Conservation (phyloP, 164 flowering plant species). For the Chloranthus sessilifolius region DNA sequence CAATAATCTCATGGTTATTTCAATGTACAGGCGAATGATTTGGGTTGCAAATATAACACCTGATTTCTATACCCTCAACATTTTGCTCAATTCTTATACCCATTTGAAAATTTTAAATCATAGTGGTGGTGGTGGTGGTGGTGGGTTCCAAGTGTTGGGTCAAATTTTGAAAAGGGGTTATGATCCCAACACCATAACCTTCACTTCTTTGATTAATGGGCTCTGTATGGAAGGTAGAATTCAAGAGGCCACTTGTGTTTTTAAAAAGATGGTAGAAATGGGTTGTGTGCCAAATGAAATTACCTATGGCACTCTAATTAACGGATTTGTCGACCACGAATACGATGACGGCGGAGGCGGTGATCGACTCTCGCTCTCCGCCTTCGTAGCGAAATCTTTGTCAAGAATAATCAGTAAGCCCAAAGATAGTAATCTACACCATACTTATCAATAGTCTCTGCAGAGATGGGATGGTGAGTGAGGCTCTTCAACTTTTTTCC, state of each 20-base stretch:
- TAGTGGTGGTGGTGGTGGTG: conserved; percentile 5
- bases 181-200: conserved; percentile 1
- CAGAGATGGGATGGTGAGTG: conserved; percentile 13
- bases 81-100: conserved; percentile 15
- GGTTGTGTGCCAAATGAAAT: conserved; percentile 4
- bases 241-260: not conserved
- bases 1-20: not conserved
- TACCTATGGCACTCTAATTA: conserved; percentile 10
- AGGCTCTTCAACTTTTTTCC: conserved; percentile 13
- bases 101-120: too few species aligned
- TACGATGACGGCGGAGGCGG: too few species aligned
- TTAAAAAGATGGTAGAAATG: conserved; percentile 7
- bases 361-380: conserved; percentile 3
- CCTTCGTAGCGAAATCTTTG: conserved; percentile 12
- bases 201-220: conserved; percentile 17
- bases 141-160: conserved; percentile 13
- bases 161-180: conserved; percentile 15
- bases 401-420: conserved; percentile 2
- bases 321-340: conserved; percentile 13
- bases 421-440: not conserved
- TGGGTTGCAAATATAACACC: not conserved
- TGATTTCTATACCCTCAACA: conserved; percentile 9
- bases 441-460: conserved; percentile 12
- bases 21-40: conserved; percentile 8
- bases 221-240: conserved; percentile 5